A percentile compares a stretch with the other conserved stretches of the same genome.
phyloP scores from a whole-genome alignment of 768 basidiomycete species.

The Pleurotus citrinopileatus region DNA sequence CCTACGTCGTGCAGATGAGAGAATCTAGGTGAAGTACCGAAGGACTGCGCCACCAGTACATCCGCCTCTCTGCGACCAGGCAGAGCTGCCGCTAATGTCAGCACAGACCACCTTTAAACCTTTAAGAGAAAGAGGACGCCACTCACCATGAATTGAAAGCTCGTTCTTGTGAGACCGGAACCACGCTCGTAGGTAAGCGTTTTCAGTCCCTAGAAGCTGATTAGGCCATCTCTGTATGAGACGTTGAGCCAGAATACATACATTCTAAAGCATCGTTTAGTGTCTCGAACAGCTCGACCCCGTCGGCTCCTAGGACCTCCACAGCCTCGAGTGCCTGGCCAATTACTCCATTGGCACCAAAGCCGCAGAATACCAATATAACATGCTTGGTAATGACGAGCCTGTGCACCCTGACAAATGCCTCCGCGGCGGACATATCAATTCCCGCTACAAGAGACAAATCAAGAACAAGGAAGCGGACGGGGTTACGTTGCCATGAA shows the following conservation, averaged over 20 bases:
- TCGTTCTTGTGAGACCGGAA: constrained; percentile 65
- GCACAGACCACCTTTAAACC: not conserved
- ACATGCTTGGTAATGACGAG: constrained; percentile 74
- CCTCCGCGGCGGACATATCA: constrained; percentile 94
- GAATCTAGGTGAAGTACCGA: constrained; percentile 63
- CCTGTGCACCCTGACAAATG: constrained; percentile 88
- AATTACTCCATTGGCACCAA: constrained; percentile 57
- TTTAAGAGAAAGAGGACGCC: not conserved
- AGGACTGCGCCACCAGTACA: constrained; percentile 43
- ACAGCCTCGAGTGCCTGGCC: constrained; percentile 76
- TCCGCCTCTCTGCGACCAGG: constrained; percentile 56
- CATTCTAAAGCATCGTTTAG: constrained; percentile 94
- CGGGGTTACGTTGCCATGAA: constrained; percentile 68
- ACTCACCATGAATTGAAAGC: constrained; percentile 34
- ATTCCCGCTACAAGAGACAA: constrained; percentile 84
- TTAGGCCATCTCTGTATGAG: not conserved
- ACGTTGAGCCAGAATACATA: constrained; percentile 32
- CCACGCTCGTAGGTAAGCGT: constrained; percentile 84
- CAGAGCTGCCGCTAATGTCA: constrained; percentile 34
- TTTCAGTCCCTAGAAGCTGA: constrained; percentile 77
- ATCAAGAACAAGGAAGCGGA: constrained; percentile 90
- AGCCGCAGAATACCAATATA: constrained; percentile 87
- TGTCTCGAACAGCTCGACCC: constrained; percentile 79
- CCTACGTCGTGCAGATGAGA: constrained; percentile 71
- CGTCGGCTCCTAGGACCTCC: constrained; percentile 69